A percentile compares a stretch with the other conserved stretches of the same genome.
Conservation (phyloP, 2,329 filamentous ascomycete genomes). For the Fusarium solani-melongenae region DNA sequence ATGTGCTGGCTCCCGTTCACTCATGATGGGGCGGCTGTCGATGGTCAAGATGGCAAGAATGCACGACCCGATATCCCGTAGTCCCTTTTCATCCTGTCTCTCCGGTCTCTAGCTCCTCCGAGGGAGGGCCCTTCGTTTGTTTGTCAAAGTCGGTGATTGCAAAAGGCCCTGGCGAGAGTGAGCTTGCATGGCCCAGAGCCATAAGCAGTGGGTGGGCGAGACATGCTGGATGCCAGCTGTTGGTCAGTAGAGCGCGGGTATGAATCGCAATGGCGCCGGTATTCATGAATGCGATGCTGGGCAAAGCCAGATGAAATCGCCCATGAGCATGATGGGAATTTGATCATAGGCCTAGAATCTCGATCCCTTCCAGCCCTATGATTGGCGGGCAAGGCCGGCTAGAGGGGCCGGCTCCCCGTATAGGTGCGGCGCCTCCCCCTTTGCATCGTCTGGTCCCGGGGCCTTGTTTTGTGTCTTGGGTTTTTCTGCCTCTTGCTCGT, state of each 20-base stretch:
- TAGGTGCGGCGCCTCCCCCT: constrained; percentile 16
- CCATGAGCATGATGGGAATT: constrained; percentile 40
- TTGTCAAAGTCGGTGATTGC: not conserved
- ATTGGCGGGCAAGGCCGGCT: constrained; percentile 19
- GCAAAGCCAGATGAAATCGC: constrained; percentile 22
- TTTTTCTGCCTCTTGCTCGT: constrained; percentile 12
- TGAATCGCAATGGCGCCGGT: constrained; percentile 9
- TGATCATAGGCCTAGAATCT: constrained; percentile 31
- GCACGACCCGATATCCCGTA: constrained; percentile 3
- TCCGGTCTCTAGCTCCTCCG: constrained; percentile 10
- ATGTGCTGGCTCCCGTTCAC: constrained; percentile 9
- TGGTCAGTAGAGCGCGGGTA: not conserved
- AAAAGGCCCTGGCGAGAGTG: not conserved
- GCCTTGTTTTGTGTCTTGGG: constrained; percentile 10
- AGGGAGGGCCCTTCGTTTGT: not conserved
- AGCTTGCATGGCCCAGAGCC: not conserved
- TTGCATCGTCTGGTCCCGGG: constrained; percentile 14
- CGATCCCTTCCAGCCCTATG: constrained; percentile 27
- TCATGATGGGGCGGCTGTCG: constrained; percentile 12
- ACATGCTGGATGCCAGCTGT: constrained; percentile 7
- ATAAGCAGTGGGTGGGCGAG: not conserved
- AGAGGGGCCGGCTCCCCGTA: constrained; percentile 22
- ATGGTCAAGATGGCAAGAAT: not conserved
- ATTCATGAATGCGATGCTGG: constrained; percentile 10
- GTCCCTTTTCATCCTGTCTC: constrained; percentile 5